Percentiles rank a stretch among this genome's conserved stretches.
Conservation (phyloP, 768 basidiomycete species). For the Pleurotus salmoneostramineus region DNA sequence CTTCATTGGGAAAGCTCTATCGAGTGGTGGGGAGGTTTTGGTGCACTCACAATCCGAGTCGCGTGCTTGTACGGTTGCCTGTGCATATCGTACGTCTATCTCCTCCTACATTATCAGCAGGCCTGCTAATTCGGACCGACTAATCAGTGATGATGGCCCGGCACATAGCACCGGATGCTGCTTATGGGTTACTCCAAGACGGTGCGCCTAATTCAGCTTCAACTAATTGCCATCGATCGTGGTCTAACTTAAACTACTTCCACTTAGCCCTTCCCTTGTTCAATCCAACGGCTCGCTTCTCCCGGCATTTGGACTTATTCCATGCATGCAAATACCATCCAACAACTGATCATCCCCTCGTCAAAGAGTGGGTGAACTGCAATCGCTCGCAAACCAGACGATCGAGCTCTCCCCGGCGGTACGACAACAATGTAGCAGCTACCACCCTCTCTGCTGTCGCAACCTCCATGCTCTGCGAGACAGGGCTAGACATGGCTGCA, state of each 20-base stretch:
- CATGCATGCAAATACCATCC: slow-evolving; percentile 36
- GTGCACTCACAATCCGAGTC: slow-evolving; percentile 53
- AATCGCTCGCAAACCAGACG: not conserved
- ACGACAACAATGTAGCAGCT: slow-evolving; percentile 1
- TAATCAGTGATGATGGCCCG: slow-evolving; percentile 43
- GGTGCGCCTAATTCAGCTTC: too few relatives aligned
- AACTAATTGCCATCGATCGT: slow-evolving; percentile 10
- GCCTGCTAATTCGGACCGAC: slow-evolving; percentile 6
- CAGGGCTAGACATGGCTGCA: slow-evolving; percentile 19
- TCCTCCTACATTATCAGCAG: not conserved
- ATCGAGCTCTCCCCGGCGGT: slow-evolving; percentile 4
- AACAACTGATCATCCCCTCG: slow-evolving; percentile 31
- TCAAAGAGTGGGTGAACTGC: slow-evolving; percentile 31
- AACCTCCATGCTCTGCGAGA: slow-evolving; percentile 17
- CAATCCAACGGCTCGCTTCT: slow-evolving; percentile 43
- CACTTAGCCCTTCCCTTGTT: slow-evolving; percentile 50
- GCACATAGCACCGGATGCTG: slow-evolving; percentile 32
- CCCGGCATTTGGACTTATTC: slow-evolving; percentile 43
- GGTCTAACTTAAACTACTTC: slow-evolving; percentile 1
- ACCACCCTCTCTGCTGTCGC: slow-evolving; percentile 12
- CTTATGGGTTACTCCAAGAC: slow-evolving; percentile 34
- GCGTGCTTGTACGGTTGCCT: slow-evolving; percentile 48
- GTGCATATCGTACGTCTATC: slow-evolving; percentile 49
- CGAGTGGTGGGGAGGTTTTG: slow-evolving; percentile 41
- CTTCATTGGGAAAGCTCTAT: slow-evolving; percentile 40